Conservation (phyloP, 441 rosid species). For the Populus hybrid region DNA sequence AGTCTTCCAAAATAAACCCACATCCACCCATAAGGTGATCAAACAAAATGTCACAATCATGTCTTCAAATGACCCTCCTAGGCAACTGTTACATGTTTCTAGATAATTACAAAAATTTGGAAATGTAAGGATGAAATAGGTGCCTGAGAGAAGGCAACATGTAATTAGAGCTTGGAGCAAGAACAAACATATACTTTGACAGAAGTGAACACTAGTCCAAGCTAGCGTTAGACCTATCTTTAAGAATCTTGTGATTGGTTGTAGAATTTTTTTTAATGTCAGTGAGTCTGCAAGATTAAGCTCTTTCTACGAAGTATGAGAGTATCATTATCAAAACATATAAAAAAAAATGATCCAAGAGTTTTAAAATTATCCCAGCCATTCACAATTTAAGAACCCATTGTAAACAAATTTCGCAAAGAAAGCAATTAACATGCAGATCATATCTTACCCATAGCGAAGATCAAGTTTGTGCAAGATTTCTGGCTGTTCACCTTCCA, state of each 20-base stretch:
- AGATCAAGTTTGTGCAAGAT: slow-evolving; percentile 88
- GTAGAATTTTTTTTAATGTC: not conserved
- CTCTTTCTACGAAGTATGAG: not conserved
- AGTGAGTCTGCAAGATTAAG: not conserved
- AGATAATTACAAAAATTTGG: not conserved
- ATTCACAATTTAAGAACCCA: not conserved
- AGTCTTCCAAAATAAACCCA: slow-evolving; percentile 3
- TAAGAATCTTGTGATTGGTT: not conserved
- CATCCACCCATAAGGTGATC: not conserved
- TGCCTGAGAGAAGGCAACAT: not conserved
- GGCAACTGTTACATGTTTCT: not conserved
- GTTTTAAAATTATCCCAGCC: not conserved
- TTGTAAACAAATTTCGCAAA: slow-evolving; percentile 14
- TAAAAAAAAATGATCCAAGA: not conserved
- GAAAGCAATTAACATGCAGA: slow-evolving; percentile 5
- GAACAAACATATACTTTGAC: not conserved
- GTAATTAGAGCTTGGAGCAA: not conserved
- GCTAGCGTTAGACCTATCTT: not conserved
- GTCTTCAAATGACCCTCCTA: not conserved
- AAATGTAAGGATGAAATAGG: not conserved
- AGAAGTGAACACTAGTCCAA: not conserved
- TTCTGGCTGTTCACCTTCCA: slow-evolving; percentile 69
- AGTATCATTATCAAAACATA: not conserved
- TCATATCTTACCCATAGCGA: slow-evolving; percentile 76
- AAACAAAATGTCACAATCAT: not conserved